A percentile compares a stretch with the other conserved stretches of the same genome.
Evolutionary conservation across 2,329 filamentous ascomycete species (phyloP).

Genomic region (Trichoderma sp.): DNA sequence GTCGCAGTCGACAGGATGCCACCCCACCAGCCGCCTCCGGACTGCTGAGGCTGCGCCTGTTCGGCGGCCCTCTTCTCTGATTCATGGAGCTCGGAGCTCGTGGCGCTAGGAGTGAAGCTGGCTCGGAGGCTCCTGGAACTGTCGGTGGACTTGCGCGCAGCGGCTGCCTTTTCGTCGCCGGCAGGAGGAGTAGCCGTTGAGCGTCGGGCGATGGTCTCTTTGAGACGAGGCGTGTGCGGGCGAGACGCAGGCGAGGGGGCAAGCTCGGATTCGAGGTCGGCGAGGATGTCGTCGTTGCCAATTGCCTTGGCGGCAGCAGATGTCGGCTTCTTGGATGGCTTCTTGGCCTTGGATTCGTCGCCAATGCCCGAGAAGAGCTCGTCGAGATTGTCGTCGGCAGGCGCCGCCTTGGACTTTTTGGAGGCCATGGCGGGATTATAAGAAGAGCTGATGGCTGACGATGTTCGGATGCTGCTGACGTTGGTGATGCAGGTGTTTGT

Average conservation of each 20-base stretch:
- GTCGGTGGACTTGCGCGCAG: slow-evolving; percentile 71
- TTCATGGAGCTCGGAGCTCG: slow-evolving; percentile 61
- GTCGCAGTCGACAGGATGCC: slow-evolving; percentile 79
- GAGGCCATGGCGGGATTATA: slow-evolving; percentile 50
- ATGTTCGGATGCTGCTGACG: background rate
- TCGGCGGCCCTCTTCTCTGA: slow-evolving; percentile 51
- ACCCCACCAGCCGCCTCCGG: slow-evolving; percentile 83
- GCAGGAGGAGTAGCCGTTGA: slow-evolving; percentile 51
- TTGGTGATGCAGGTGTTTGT: background rate
- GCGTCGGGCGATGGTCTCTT: slow-evolving; percentile 47
- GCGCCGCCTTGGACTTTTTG: slow-evolving; percentile 56
- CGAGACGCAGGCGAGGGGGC: slow-evolving; percentile 70
- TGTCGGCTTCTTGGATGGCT: slow-evolving; percentile 48
- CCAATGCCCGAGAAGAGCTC: slow-evolving; percentile 64
- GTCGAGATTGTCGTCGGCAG: slow-evolving; percentile 61
- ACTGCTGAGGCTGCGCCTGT: slow-evolving; percentile 33
- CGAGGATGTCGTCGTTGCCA: slow-evolving; percentile 72
- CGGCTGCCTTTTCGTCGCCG: slow-evolving; percentile 61
- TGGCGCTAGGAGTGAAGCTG: slow-evolving; percentile 67
- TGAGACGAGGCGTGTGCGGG: slow-evolving; percentile 77
- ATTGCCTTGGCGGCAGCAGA: slow-evolving; percentile 50
- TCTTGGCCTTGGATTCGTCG: slow-evolving; percentile 51
- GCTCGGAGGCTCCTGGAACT: slow-evolving; percentile 70
- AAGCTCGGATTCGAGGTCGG: slow-evolving; percentile 74
- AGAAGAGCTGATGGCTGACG: background rate